Conservation (phyloP, 163 green algal genomes). For the Chlamydomonas reinhardtii region DNA sequence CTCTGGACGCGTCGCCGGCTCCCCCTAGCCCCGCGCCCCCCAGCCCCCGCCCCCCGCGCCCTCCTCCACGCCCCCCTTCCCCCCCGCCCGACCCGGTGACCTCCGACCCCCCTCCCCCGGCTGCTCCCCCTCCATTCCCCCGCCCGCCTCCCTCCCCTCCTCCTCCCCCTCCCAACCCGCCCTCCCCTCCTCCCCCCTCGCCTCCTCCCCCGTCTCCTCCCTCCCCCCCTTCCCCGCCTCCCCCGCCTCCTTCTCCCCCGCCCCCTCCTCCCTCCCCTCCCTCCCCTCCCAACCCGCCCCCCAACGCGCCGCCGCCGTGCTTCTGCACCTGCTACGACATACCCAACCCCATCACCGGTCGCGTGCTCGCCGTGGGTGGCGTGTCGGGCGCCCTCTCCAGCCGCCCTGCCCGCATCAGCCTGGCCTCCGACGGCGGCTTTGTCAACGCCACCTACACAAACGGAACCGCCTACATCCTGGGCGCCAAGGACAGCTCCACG, state of each 20-base stretch:
- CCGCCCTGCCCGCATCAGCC: too few relatives aligned
- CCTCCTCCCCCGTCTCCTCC: background rate
- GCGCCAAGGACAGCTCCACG: background rate
- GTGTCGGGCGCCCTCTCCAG: background rate
- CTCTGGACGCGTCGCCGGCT: too few relatives aligned
- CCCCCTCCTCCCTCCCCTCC: too few relatives aligned
- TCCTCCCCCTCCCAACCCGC: too few relatives aligned
- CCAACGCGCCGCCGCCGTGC: background rate
- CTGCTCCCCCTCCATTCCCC: background rate
- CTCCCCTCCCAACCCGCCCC: too few relatives aligned
- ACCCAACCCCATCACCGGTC: background rate
- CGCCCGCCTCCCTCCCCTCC: too few relatives aligned
- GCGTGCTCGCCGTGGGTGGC: background rate
- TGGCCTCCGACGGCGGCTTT: background rate
- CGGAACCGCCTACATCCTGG: background rate
- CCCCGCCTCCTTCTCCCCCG: too few relatives aligned
- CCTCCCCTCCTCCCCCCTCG: background rate
- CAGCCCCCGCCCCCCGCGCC: too few relatives aligned
- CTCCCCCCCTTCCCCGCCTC: too few relatives aligned
- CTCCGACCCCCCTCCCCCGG: too few relatives aligned
- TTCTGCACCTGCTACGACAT: background rate
- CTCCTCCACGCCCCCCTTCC: background rate
- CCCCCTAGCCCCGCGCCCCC: too few relatives aligned
- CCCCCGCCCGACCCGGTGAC: background rate
- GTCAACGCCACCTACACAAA: background rate